Evolutionary conservation across 2,329 filamentous ascomycete genomes (phyloP).

Genomic region (Scorias spongiosa): DNA sequence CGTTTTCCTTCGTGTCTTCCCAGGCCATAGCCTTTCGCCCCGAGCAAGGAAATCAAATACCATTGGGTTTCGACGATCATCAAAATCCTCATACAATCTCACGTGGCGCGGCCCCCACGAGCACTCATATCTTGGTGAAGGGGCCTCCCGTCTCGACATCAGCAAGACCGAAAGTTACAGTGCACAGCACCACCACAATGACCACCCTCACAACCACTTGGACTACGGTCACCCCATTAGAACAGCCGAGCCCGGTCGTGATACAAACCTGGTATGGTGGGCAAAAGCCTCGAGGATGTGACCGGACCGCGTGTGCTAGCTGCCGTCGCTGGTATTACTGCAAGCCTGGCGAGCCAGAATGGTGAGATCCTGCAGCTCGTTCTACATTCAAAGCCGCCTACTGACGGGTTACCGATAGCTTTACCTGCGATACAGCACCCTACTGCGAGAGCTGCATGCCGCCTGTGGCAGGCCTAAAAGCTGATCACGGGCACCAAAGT

Average conservation of each 20-base stretch:
- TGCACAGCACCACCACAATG: not conserved
- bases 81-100: too few relatives aligned
- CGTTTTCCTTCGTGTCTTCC: too few relatives aligned
- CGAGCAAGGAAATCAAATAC: too few relatives aligned
- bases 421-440: not conserved
- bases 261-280: not conserved
- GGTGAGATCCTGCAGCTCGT: not conserved
- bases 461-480: too few relatives aligned
- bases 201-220: not conserved
- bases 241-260: not conserved
- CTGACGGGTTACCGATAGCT: not conserved
- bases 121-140: not conserved
- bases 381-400: too few relatives aligned
- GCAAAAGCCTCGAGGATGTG: not conserved
- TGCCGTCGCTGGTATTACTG: not conserved
- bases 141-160: not conserved
- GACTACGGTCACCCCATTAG: not conserved
- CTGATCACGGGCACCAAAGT: too few relatives aligned
- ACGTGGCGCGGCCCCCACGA: too few relatives aligned
- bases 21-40: too few relatives aligned
- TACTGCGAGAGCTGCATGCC: not conserved
- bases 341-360: not conserved
- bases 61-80: too few relatives aligned
- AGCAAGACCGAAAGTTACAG: not conserved
- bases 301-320: not conserved